Base-by-base conservation (phyloP, 345 rosid species). In the Isatis tinctoria region DNA sequence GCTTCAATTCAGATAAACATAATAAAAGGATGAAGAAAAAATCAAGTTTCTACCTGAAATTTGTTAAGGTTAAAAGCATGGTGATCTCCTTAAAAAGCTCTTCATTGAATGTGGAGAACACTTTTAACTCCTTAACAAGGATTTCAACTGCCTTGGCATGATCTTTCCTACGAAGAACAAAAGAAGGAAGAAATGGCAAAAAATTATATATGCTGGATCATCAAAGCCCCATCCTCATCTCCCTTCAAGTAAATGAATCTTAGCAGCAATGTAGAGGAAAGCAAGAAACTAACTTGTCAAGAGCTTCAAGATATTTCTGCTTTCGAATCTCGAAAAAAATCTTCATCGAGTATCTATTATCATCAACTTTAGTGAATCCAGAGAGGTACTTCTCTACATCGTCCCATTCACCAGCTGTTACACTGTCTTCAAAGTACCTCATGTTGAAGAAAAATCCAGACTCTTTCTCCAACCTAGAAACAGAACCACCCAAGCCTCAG, bases 351-450 rank as follows among this genome's bases (percentile, higher is more conserved):
- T 82, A 79, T 62, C 82, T 39, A 67, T 82, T 82, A 67, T 82
- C 85, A 74, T 82, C 85, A 10, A 77, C 78, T 60, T 79, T 82
- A 45, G 85, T 82, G 71, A 76, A 82, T 6, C 85, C 83, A 61
- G 83, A 70, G 11, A 82, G 74, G 44, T 82, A 82, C 81, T 83
- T 83, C 82, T 83, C 85, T 0, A 83, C 82, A 67, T 83, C 83
- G 5, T 83, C 83, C 85, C 85, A 83, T 64, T 83, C 85, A 17
- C 85, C 85, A 74, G 80, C 82, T 57, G 80, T 77, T 30, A 83
- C 78, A 70, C 77, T 65, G 12, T 83, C 83, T 65, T 83, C 83
- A 67, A 83, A 83, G 48, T 77, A 83, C 65, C 83, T 68, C 85
- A 80, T 82, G 64, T 82, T 77, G 78, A 82, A 82, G 83, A 74